These are phyloP conservation scores for Jatropha multifida DNA, from an alignment of 441 rosid genomes.

Conservation along the genomic window DNA sequence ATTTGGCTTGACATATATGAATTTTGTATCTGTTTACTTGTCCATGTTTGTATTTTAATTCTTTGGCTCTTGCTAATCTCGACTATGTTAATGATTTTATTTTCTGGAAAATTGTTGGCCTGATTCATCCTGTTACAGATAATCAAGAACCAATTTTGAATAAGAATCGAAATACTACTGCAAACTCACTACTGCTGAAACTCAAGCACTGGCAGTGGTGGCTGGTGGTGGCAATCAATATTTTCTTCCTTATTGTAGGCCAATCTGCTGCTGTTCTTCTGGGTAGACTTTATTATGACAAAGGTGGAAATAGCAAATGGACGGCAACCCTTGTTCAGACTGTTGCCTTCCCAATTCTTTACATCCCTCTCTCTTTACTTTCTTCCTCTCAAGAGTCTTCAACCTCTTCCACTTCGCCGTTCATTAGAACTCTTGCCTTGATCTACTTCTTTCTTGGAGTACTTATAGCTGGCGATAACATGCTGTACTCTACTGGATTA, in stretches of 20 bases:
- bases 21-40: not conserved
- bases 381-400: slow-evolving; percentile 40
- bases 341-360: slow-evolving; percentile 75
- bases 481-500: slow-evolving; percentile 79
- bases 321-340: slow-evolving; percentile 87
- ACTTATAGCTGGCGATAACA: slow-evolving; percentile 68
- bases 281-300: slow-evolving; percentile 79
- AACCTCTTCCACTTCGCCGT: slow-evolving; percentile 33
- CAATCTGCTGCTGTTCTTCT: slow-evolving; percentile 84
- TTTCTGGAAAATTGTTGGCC: not conserved
- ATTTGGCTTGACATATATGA: not conserved
- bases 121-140: slow-evolving; percentile 32
- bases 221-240: slow-evolving; percentile 58
- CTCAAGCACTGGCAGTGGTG: slow-evolving; percentile 82
- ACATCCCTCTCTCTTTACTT: slow-evolving; percentile 55
- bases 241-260: slow-evolving; percentile 74
- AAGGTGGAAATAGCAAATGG: slow-evolving; percentile 94
- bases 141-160: slow-evolving; percentile 45
- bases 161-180: slow-evolving; percentile 24
- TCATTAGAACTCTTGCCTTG: slow-evolving; percentile 39
- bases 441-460: slow-evolving; percentile 70
- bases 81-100: not conserved
- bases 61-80: not conserved
- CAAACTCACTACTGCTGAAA: slow-evolving; percentile 39
- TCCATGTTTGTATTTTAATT: not conserved